phyloP scores from a whole-genome alignment of 2,329 filamentous ascomycete species.

The Emergomyces orientalis region DNA sequence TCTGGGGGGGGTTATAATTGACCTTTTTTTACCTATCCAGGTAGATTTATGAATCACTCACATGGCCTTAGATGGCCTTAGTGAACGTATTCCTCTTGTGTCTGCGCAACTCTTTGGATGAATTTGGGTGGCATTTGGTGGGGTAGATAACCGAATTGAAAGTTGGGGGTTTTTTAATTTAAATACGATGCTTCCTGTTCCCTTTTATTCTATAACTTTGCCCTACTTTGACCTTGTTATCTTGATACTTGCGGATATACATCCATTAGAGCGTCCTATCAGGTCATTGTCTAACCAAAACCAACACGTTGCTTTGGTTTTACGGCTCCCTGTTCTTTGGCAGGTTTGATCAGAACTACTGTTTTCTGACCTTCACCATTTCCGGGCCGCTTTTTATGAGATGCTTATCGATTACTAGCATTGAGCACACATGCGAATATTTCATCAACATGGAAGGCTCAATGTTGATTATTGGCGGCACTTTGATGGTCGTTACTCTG shows the following conservation, averaged over 20 bases:
- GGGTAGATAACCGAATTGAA: neutral
- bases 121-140: neutral
- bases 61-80: neutral
- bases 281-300: neutral
- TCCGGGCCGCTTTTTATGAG: neutral
- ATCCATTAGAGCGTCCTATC: neutral
- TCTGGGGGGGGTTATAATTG: neutral
- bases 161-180: neutral
- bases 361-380: neutral
- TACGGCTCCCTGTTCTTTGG: neutral
- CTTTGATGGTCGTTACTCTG: neutral
- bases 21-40: neutral
- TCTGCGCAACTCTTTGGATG: neutral
- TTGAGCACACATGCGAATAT: neutral
- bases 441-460: neutral
- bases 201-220: neutral
- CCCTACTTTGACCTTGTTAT: neutral
- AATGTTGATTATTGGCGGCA: neutral
- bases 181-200: neutral
- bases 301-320: neutral
- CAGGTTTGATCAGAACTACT: neutral
- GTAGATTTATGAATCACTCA: neutral
- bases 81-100: neutral
- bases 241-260: neutral
- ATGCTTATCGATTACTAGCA: neutral